A percentile compares a stretch with the other conserved stretches of the same genome.
These are phyloP conservation scores for Mesostigma viride DNA, from an alignment of 139 green algal genomes.

Conservation along the genomic window DNA sequence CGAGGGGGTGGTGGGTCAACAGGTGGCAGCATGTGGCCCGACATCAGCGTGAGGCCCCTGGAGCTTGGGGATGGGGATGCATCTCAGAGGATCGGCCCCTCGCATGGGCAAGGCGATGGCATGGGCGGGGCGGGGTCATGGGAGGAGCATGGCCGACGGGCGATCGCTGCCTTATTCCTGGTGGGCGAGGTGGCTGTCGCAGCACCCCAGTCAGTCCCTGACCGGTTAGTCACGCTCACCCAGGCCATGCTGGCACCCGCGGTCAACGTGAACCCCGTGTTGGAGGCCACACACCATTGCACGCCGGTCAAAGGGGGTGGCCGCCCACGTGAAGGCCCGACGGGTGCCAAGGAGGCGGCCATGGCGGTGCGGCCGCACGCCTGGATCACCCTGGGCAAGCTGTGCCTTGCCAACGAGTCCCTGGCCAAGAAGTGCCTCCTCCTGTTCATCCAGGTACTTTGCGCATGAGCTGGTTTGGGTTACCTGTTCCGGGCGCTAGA, in stretches of 20 bases:
- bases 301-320: too few relatives aligned
- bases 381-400: constrained; percentile 18
- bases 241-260: not conserved
- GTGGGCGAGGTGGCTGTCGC: not conserved
- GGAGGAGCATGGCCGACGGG: not conserved
- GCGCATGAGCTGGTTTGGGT: too few relatives aligned
- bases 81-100: not conserved
- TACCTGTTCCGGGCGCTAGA: too few relatives aligned
- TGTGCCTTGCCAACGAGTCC: constrained; percentile 22
- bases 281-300: too few relatives aligned
- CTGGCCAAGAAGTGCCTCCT: constrained; percentile 26
- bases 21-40: too few relatives aligned
- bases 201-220: not conserved
- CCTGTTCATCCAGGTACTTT: constrained; percentile 25
- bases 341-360: not conserved
- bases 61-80: too few relatives aligned
- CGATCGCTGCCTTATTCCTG: not conserved
- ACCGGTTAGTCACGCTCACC: not conserved
- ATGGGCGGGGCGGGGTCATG: not conserved
- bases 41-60: too few relatives aligned
- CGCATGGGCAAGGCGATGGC: not conserved
- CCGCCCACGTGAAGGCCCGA: too few relatives aligned
- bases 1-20: too few relatives aligned
- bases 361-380: constrained; percentile 16
- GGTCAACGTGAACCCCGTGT: too few relatives aligned